Evolutionary conservation across 139 green algal species (phyloP), one percentile per base, ranked within the genome.

Genomic region (Chlamydomonas schloesseri): DNA sequence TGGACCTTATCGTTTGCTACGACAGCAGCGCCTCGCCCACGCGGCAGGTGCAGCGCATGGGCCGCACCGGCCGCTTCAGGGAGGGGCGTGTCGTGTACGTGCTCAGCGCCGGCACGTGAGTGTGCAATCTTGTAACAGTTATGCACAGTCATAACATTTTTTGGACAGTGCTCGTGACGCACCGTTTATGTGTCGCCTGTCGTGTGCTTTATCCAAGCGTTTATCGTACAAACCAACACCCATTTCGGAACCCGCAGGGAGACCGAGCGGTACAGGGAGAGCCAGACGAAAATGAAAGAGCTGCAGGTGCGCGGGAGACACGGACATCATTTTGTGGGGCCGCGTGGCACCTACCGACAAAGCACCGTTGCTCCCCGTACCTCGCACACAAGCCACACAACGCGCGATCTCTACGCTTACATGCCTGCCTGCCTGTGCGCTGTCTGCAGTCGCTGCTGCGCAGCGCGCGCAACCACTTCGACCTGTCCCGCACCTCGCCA

Each of bases 1-100:
- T 99, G 24, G 97, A 98, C 88, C 93, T 99, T 14, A 97, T 99
- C 58, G 87, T 99, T 11, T 98, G 96, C 93, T 99, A 93, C 84
- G 97, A 99, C 83, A 87, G 91, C 37, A 91, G 85, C 65, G 91
- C 94, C 23, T 97, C 93, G 9, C 96, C 95, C 36, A 95, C 92
- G 0, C 93, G 97, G 65, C 91, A 95, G 71, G 95, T 95, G 58
- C 97, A 99, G 91, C 94, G 97, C 72, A 97, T 97, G 93, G 97
- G 97, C 37, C 96, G 97, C 89, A 99, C 97, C 0, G 97, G 96
- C 36, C 93, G 97, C 46, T 93, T 97, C 91, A 76, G 90, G 34
- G 84, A 96, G 6, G 97, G 97, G 28, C 91, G 92, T 1, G 94
- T 99, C 29, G 95, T 99, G 70, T 96, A 98, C 84, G 86, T 99